Evolutionary conservation across 2,329 filamentous ascomycete genomes (phyloP), one percentile per base, ranked within the genome.

Genomic region (Claviceps sp.): DNA sequence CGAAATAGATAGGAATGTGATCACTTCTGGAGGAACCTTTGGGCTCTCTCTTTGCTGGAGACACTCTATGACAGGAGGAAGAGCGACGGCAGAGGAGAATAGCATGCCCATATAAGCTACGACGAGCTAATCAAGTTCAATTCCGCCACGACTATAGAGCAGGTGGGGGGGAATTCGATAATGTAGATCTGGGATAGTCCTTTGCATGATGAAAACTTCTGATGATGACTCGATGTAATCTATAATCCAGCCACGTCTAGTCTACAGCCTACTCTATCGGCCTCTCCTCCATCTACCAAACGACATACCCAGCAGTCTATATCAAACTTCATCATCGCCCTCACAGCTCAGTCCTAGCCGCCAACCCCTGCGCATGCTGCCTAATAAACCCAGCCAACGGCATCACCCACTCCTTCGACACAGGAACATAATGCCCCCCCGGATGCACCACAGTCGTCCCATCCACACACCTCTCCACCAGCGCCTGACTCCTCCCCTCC

Each of bases 401-500:
- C 72, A 84, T 83, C 20, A 84, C 80, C 77, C 85, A 93, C 58
- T 89, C 85, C 70, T 85, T 88, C 58, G 84, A 81, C 54, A 89
- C 82, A 0, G 91, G 91, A 61, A 96, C 78, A 62, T 95, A 89
- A 66, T 97, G 91, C 0, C 90, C 90, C 7, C 91, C 91, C 1
- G 91, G 90, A 67, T 95, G 89, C 60, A 85, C 77, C 59, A 80
- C 63, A 57, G 79, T 72, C 62, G 73, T 46, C 0, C 74, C 71
- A 57, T 73, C 74, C 56, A 65, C 75, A 65, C 78, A 89, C 54
- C 71, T 74, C 24, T 89, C 81, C 2, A 86, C 75, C 53, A 96
- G 68, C 22, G 72, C 77, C 60, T 78, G 72, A 64, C 81, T 87
- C 61, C 87, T 73, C 50, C 68, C 67, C 71, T 96, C 90, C 36